Evolutionary conservation across 106 monocot genomes (phyloP), one percentile per base, ranked within the genome.

Genomic region (Amphibolis antarctica): DNA sequence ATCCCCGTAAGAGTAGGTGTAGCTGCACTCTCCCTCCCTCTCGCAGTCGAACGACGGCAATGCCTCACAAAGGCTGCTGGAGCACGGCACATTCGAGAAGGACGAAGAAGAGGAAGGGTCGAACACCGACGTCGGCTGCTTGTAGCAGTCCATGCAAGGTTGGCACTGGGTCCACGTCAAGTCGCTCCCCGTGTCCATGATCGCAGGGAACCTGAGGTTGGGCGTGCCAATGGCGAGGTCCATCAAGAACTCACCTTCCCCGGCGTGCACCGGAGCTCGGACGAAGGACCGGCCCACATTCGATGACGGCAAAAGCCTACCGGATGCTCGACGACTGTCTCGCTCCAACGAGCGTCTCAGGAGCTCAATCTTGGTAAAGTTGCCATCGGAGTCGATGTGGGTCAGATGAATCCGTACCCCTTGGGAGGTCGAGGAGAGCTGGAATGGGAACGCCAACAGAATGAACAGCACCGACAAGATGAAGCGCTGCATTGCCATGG

Each of bases 111-210:
- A 1, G 2, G 66, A 62, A 0, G 71, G 66, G 46, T 66, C 36
- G 61, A 46, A 77, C 15, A 71, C 55, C 11, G 58, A 36, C 5
- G 62, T 60, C 21, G 53, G 4, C 50, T 77, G 67, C 4, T 50
- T 0, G 67, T 43, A 63, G 71, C 71, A 77, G 13, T 53, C 14
- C 0, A 18, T 46, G 23, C 77, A 77, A 1, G 77, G 77, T 12
- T 60, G 18, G 60, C 77, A 77, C 27, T 77, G 77, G 17, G 66
- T 67, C 71, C 71, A 71, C 1, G 53, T 62, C 30, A 77, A 23
- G 23, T 60, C 53, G 53, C 66, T 72, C 4, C 65, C 71, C 10
- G 77, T 77, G 65, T 66, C 60, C 17, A 71, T 18, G 20, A 60
- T 57, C 1, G 65, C 46, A 1, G 17, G 20, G 22, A 60, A 42